Base-by-base conservation (phyloP, 163 green algal genomes). In the Coccomyxa subellipsoidea region DNA sequence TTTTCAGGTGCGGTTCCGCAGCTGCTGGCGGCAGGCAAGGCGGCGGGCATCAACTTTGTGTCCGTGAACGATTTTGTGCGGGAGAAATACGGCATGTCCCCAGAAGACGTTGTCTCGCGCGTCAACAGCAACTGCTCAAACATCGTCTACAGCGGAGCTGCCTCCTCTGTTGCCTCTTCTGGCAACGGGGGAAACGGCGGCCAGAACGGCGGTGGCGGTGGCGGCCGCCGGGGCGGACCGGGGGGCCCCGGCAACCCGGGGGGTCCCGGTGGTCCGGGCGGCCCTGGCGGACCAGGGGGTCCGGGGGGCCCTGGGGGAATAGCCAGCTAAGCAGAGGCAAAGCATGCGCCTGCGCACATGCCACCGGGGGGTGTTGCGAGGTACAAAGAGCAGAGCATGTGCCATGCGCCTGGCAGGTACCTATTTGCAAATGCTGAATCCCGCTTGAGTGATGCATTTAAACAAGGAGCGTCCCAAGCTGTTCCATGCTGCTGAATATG, bases 1-100 rank as follows among this genome's bases (percentile, higher is more conserved):
- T n/a, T n/a, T n/a, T n/a, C n/a, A 73, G 66, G 29, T 23, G 66
- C 77, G 31, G 38, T 81, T 38, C 77, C 77, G 38, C 47, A 66
- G 59, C 47, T 75, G 27, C 39, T 81, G 7, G 77, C 77, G 40
- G 35, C 66, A 29, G 77, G 39, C 29, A 81, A 81, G 77, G 66
- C 23, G 5, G 66, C 59, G 4, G 77, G 77, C 29, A 75, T 75
- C 40, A 81, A 38, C 8, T 81, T 81, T 40, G 77, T 81, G 29
- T 75, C 77, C 12, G 31, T 69, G 35, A 39, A 81, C 47, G 37
- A 71, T 39, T 81, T 75, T 38, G 66, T 81, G 38, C 77, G 73
- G 40, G 47, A 81, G 77, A 81, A 53, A 12, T 81, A 81, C 66
- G 77, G 77, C 77, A 81, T 81, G 77, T 54, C 47, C 21, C 66